Evolutionary conservation across 306 rosid genomes (phyloP), one percentile per base, ranked within the genome.

Genomic region (Quercus variabilis): DNA sequence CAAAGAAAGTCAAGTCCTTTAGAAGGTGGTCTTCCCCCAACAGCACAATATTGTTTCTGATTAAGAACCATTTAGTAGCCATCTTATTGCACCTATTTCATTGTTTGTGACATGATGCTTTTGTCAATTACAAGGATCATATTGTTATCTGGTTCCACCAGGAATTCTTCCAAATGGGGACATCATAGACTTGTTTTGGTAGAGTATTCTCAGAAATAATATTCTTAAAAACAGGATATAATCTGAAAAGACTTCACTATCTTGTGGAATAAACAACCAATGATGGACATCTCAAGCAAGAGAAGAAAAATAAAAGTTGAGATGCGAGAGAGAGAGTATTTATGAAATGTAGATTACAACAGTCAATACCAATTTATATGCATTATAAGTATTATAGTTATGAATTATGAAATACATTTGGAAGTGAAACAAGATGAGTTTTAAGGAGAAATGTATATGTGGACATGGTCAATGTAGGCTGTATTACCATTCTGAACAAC

Each of bases 371-470:
- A 4, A 19, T 43, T 65, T 35, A 60, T 67, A 73, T 73, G 63
- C 67, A 55, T 62, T 60, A 54, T 11, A 78, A 49, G 71, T 55
- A 74, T n/a, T 52, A 5, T 8, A 55, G 73, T 59, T 52, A 49
- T 58, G 74, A 83, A 62, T 55, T 67, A 75, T 55, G 56, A 78
- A 75, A 79, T 74, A 75, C 74, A 89, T 76, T n/a, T 75, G 65
- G 26, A 23, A n/a, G 49, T 9, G 35, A 18, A 60, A 78, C 33
- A 55, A 74, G 69, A 64, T 38, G 71, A 30, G 52, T 41, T 55
- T 15, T 64, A 55, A 57, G 1, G 76, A 43, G 35, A 83, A 55
- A 55, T 55, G 57, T 21, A 83, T 31, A 51, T 67, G 81, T 78
- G 71, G 56, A 79, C 41, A 78, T 43, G 75, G 41, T 30, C 46